phyloP scores from a whole-genome alignment of 2,329 filamentous ascomycete genomes.

The Emergomyces africanus region DNA sequence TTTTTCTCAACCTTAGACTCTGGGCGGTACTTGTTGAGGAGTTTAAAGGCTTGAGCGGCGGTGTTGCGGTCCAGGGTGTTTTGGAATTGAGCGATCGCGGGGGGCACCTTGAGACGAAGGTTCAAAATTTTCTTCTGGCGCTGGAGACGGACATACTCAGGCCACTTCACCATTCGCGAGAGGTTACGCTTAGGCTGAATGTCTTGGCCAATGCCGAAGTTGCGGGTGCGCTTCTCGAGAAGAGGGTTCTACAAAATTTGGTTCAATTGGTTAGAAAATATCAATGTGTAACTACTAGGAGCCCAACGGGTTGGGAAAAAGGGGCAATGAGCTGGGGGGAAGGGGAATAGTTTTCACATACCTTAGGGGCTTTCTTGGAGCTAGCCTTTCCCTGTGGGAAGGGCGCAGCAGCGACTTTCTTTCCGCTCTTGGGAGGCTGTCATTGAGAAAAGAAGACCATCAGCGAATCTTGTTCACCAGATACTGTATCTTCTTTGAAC shows the following conservation, averaged over 20 bases:
- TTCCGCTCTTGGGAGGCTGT: conserved; percentile 96
- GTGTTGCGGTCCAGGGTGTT: conserved; percentile 94
- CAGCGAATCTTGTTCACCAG: conserved; percentile 72
- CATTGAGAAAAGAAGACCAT: conserved; percentile 99
- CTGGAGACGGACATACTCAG: conserved; percentile 97
- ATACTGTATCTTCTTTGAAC: conserved; percentile 66
- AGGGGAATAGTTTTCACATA: conserved; percentile 39
- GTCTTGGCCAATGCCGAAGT: conserved; percentile 98
- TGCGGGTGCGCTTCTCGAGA: conserved; percentile 93
- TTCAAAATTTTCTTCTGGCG: conserved; percentile 92
- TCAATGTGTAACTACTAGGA: conserved; percentile 10
- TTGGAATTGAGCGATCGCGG: conserved; percentile 94
- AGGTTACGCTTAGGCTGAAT: conserved; percentile 95
- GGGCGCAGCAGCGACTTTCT: conserved; percentile 95
- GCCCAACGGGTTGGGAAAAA: neutral
- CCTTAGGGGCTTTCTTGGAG: conserved; percentile 91
- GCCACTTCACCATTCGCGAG: conserved; percentile 98
- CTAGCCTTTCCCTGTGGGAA: conserved; percentile 90
- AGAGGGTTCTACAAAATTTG: conserved; percentile 68
- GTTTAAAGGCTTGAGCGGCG: conserved; percentile 94
- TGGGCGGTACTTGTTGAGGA: conserved; percentile 99
- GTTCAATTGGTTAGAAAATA: conserved; percentile 8
- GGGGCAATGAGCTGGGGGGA: neutral
- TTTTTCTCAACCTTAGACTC: conserved; percentile 99
- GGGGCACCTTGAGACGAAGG: conserved; percentile 96